Percentiles rank a stretch among this genome's conserved stretches.
phyloP scores from a whole-genome alignment of 2,329 filamentous ascomycete species.

The Hypoxylon sp. region DNA sequence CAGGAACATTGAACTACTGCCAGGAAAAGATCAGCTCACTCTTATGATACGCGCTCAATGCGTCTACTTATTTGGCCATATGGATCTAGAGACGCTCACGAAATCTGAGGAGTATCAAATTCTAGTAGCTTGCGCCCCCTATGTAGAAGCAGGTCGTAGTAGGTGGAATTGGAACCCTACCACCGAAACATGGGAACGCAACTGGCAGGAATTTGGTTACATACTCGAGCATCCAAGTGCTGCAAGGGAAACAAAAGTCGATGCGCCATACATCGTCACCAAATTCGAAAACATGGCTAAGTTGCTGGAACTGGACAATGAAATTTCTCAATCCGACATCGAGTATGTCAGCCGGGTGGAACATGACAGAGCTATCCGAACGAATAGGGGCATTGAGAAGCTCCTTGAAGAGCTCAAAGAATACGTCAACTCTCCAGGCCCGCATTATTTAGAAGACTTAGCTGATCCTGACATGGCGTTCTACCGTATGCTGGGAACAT shows the following conservation, averaged over 20 bases:
- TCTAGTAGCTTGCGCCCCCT: conserved; percentile 10
- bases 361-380: conserved; percentile 10
- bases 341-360: conserved; percentile 17
- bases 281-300: conserved; percentile 29
- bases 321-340: neutral
- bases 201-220: neutral
- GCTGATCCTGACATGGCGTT: neutral
- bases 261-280: conserved; percentile 18
- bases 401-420: conserved; percentile 21
- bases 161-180: neutral
- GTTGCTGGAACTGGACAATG: conserved; percentile 21
- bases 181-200: neutral
- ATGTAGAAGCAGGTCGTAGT: conserved; percentile 14
- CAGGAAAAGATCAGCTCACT: neutral
- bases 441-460: conserved; percentile 2
- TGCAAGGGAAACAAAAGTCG: conserved; percentile 10
- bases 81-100: neutral
- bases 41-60: conserved; percentile 21
- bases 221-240: conserved; percentile 18
- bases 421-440: conserved; percentile 6
- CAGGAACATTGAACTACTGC: neutral
- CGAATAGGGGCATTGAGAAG: conserved; percentile 19
- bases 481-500: neutral
- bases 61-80: conserved; percentile 7
- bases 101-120: conserved; percentile 4